These are phyloP conservation scores for Chrysanthemum seticuspe DNA, from an alignment of 129 eudicot species.

Conservation along the genomic window DNA sequence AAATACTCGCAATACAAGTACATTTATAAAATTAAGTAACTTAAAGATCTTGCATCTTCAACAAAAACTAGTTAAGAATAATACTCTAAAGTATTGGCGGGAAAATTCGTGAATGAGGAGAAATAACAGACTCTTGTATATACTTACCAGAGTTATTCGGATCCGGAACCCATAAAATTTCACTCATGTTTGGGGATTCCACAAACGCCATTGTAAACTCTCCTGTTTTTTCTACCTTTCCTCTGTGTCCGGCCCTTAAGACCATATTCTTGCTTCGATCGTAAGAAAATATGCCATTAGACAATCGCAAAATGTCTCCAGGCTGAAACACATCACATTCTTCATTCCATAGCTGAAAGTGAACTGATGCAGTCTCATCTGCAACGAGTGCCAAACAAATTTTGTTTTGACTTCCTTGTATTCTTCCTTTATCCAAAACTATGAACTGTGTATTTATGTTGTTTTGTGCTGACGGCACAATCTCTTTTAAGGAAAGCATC, in stretches of 20 bases:
- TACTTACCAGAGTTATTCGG: conserved; percentile 45
- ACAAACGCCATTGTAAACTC: conserved; percentile 68
- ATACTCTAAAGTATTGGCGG: conserved; percentile 33
- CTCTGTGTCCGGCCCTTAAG: conserved; percentile 75
- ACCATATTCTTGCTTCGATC: conserved; percentile 44
- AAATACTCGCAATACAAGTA: too few relatives aligned
- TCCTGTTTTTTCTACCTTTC: conserved; percentile 63
- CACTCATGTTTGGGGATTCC: conserved; percentile 80
- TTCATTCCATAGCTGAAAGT: conserved; percentile 81
- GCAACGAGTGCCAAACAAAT: conserved; percentile 61
- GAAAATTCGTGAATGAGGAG: conserved; percentile 52
- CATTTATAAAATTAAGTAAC: too few relatives aligned
- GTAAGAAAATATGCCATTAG: conserved; percentile 68
- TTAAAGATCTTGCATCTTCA: background rate
- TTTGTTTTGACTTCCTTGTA: conserved; percentile 45
- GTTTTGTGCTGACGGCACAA: conserved; percentile 65
- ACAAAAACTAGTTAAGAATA: background rate
- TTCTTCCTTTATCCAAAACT: conserved; percentile 58
- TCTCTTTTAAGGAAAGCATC: conserved; percentile 45
- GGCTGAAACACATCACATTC: conserved; percentile 78
- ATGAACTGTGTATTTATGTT: conserved; percentile 59
- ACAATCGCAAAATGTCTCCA: conserved; percentile 57
- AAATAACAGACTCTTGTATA: conserved; percentile 44
- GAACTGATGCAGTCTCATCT: conserved; percentile 85
- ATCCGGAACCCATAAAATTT: conserved; percentile 65